Conservation (phyloP, 2,329 filamentous ascomycete species). For the Ophiostoma sp. region DNA sequence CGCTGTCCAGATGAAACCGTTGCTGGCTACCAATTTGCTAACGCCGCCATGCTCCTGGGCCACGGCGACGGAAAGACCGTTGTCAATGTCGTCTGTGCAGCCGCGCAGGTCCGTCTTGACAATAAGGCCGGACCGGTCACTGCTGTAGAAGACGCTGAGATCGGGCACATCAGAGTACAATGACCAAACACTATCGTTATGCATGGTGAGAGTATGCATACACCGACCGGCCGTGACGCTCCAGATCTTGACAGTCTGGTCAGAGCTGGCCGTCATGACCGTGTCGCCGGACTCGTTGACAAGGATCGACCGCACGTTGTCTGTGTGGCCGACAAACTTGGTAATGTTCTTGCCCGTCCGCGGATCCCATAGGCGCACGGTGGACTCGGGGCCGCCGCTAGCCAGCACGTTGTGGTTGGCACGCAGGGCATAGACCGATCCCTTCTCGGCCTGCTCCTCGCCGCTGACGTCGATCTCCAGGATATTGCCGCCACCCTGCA, state of each 20-base stretch:
- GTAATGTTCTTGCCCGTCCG: slow-evolving; percentile 75
- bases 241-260: slow-evolving; percentile 98
- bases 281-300: slow-evolving; percentile 84
- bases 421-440: slow-evolving; percentile 87
- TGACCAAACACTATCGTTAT: slow-evolving; percentile 97
- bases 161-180: slow-evolving; percentile 82
- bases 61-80: slow-evolving; percentile 78
- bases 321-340: slow-evolving; percentile 94
- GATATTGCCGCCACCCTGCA: slow-evolving; percentile 78
- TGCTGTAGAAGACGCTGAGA: slow-evolving; percentile 88
- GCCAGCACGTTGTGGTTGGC: slow-evolving; percentile 76
- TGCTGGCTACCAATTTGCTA: slow-evolving; percentile 60
- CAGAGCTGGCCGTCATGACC: slow-evolving; percentile 88
- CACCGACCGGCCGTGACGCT: slow-evolving; percentile 90
- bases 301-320: slow-evolving; percentile 86
- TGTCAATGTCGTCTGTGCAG: slow-evolving; percentile 65
- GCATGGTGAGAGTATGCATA: slow-evolving; percentile 98
- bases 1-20: slow-evolving; percentile 81
- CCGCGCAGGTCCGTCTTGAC: slow-evolving; percentile 88
- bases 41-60: slow-evolving; percentile 87
- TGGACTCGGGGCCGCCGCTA: slow-evolving; percentile 89
- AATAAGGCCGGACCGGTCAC: slow-evolving; percentile 85
- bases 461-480: slow-evolving; percentile 80
- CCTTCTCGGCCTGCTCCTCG: slow-evolving; percentile 81
- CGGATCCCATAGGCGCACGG: slow-evolving; percentile 87